Percentiles rank a stretch among this genome's conserved stretches.
These are phyloP conservation scores for Parastagonospora nodorum DNA, from an alignment of 2,329 filamentous ascomycete genomes.

Conservation along the genomic window DNA sequence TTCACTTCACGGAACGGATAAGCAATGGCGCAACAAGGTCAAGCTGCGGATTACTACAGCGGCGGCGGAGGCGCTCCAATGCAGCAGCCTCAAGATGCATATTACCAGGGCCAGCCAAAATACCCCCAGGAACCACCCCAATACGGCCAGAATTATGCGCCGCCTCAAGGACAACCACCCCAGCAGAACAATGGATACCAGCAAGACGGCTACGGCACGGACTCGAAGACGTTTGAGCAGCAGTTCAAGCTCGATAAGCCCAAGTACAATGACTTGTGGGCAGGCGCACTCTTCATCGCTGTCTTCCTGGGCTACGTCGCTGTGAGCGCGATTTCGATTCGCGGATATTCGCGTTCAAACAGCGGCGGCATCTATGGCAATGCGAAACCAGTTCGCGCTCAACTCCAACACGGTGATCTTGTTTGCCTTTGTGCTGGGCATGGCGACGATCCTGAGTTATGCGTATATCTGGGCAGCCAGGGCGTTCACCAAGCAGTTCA, in stretches of 20 bases:
- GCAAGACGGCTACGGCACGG: constrained; percentile 45
- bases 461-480: constrained; percentile 77
- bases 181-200: constrained; percentile 29
- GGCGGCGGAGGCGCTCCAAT: constrained; percentile 18
- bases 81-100: constrained; percentile 23
- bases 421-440: constrained; percentile 76
- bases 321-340: constrained; percentile 75
- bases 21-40: constrained; percentile 40
- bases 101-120: constrained; percentile 34
- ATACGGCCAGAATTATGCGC: constrained; percentile 38
- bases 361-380: constrained; percentile 75
- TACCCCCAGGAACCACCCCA: constrained; percentile 40
- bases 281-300: constrained; percentile 75
- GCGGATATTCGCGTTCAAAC: constrained; percentile 64
- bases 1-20: background rate
- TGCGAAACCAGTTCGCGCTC: constrained; percentile 69
- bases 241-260: constrained; percentile 80
- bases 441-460: constrained; percentile 76
- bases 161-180: constrained; percentile 28
- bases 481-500: constrained; percentile 83
- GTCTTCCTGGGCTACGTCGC: constrained; percentile 75
- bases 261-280: constrained; percentile 93
- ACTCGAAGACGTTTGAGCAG: constrained; percentile 68
- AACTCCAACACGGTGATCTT: constrained; percentile 85
- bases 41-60: constrained; percentile 49